Percentiles rank a stretch among this genome's conserved stretches.
Evolutionary conservation across 441 rosid genomes (phyloP).

Genomic region (Dalechampia spathulata): DNA sequence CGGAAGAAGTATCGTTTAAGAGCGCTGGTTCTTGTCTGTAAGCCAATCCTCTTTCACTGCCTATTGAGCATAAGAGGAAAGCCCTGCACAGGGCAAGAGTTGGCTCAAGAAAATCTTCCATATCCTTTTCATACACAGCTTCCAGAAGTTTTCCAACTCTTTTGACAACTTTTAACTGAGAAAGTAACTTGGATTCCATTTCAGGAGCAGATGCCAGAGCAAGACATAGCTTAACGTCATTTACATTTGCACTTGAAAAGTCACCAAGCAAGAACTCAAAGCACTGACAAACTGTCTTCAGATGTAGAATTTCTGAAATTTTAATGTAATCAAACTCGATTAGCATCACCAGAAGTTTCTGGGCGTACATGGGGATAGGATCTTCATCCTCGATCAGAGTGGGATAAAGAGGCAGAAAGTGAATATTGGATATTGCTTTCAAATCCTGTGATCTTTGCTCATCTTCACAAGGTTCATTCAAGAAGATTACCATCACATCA

Average conservation of each 20-base stretch:
- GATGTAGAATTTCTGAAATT: slow-evolving; percentile 69
- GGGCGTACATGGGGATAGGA: slow-evolving; percentile 94
- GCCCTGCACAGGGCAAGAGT: slow-evolving; percentile 76
- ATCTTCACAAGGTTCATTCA: slow-evolving; percentile 54
- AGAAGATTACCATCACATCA: slow-evolving; percentile 66
- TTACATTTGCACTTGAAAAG: slow-evolving; percentile 81
- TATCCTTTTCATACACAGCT: slow-evolving; percentile 68
- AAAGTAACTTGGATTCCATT: slow-evolving; percentile 82
- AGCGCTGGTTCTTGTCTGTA: slow-evolving; percentile 55
- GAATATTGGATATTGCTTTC: slow-evolving; percentile 63
- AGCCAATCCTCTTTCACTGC: slow-evolving; percentile 39
- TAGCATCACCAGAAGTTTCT: slow-evolving; percentile 92
- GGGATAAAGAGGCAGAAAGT: slow-evolving; percentile 93
- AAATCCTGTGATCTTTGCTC: slow-evolving; percentile 50
- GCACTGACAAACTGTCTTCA: slow-evolving; percentile 80
- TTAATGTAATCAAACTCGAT: slow-evolving; percentile 68
- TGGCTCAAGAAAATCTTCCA: slow-evolving; percentile 96
- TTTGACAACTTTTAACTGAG: slow-evolving; percentile 73
- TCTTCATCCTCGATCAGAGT: slow-evolving; percentile 90
- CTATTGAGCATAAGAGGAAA: slow-evolving; percentile 58
- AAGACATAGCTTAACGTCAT: slow-evolving; percentile 78
- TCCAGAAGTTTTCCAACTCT: slow-evolving; percentile 87
- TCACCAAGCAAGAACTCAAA: slow-evolving; percentile 89
- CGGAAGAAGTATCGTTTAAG: slow-evolving; percentile 35
- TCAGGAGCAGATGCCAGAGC: slow-evolving; percentile 95